Evolutionary conservation across 352 stramenopile genomes (phyloP).

Genomic region (Aphanomyces astaci): DNA sequence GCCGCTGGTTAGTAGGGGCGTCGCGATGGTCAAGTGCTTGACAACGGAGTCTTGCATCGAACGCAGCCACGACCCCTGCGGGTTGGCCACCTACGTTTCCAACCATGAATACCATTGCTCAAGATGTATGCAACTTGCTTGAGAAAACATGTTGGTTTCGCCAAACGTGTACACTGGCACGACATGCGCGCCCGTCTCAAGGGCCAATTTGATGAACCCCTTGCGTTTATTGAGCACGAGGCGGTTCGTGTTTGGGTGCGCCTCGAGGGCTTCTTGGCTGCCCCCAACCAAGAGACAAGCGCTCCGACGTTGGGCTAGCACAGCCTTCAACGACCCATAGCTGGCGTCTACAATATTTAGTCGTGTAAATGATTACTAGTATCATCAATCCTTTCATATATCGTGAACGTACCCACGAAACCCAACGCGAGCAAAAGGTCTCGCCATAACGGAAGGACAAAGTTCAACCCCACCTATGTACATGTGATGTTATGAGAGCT

Average conservation of each 20-base stretch:
- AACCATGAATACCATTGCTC: background rate
- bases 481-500: background rate
- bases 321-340: conserved; percentile 33
- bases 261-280: conserved; percentile 42
- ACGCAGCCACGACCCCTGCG: conserved; percentile 33
- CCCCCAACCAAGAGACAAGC: conserved; percentile 37
- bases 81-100: conserved; percentile 41
- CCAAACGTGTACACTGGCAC: conserved; percentile 66
- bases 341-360: conserved; percentile 41
- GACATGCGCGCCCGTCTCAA: conserved; percentile 43
- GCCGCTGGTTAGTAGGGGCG: conserved; percentile 33
- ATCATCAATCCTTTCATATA: too few relatives aligned
- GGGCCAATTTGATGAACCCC: conserved; percentile 52
- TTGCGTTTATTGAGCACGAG: conserved; percentile 60
- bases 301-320: conserved; percentile 31
- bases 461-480: conserved; percentile 39
- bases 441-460: conserved; percentile 42
- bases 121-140: conserved; percentile 23
- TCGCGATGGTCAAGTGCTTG: conserved; percentile 37
- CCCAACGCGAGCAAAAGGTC: conserved; percentile 41
- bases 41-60: conserved; percentile 34
- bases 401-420: conserved; percentile 29
- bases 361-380: too few relatives aligned
- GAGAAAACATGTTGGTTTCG: conserved; percentile 50
- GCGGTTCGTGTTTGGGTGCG: conserved; percentile 35